Evolutionary conservation across 1,284 basidiomycete species (phyloP).

Genomic region (Microbotryum intermedium): DNA sequence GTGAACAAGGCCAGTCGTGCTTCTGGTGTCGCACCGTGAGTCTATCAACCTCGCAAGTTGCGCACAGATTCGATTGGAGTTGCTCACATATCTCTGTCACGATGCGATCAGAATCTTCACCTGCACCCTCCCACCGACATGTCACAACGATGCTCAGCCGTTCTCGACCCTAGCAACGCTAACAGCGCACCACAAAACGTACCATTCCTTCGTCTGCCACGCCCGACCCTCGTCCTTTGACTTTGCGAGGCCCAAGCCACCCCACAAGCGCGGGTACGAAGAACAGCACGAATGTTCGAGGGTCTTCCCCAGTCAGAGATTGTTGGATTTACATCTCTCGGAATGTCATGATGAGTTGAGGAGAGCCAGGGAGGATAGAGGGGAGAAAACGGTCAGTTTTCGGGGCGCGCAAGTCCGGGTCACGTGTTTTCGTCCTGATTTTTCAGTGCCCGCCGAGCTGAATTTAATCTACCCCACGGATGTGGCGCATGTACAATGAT

Average conservation of each 20-base stretch:
- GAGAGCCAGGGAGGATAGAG: slow-evolving; percentile 60
- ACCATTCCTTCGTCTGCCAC: slow-evolving; percentile 74
- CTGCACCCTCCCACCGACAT: slow-evolving; percentile 74
- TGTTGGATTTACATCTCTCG: slow-evolving; percentile 72
- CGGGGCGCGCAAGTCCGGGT: neutral
- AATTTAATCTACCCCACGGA: neutral
- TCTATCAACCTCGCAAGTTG: too few species aligned
- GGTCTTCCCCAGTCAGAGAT: slow-evolving; percentile 73
- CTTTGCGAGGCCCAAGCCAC: neutral
- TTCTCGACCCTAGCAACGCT: slow-evolving; percentile 58
- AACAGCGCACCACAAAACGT: slow-evolving; percentile 68
- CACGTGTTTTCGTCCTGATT: neutral
- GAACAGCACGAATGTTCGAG: slow-evolving; percentile 49
- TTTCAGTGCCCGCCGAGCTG: neutral
- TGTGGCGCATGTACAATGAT: slow-evolving; percentile 3
- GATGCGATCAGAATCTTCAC: slow-evolving; percentile 30
- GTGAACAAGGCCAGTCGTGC: too few species aligned
- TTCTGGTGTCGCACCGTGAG: too few species aligned
- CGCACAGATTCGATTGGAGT: too few species aligned
- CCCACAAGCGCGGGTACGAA: neutral
- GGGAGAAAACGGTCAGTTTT: slow-evolving; percentile 72
- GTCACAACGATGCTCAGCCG: slow-evolving; percentile 50
- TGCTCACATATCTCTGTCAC: too few species aligned
- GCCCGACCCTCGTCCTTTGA: neutral
- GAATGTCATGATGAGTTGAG: slow-evolving; percentile 80